Evolutionary conservation across 352 stramenopile genomes (phyloP), one percentile per base, ranked within the genome.

Genomic region (Phytophthora constricta): DNA sequence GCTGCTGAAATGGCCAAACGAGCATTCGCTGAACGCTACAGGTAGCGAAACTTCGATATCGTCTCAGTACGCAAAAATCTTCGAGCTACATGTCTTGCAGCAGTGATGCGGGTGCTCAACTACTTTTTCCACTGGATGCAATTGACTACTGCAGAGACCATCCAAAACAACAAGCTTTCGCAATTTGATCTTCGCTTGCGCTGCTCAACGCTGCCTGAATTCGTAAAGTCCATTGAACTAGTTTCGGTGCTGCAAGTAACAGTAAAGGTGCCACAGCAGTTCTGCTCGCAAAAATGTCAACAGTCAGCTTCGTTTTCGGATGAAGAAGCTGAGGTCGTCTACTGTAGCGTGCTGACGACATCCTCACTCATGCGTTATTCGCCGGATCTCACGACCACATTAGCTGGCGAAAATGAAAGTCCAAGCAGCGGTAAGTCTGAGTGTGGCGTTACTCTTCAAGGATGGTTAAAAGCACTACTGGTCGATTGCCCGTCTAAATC

Each of bases 21-120:
- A 63, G 17, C 25, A 27, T 23, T 43, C 23, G 16, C 19, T 50
- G 0, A 47, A 26, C 23, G 11, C 8, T 13, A 25, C 22, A 45
- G 14, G 9, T 17, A 26, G 13, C 17, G 14, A 23, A 53, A 42
- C 52, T 3, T 68, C 57, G 2, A 28, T 62, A 23, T 42, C 43
- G 9, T 63, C 51, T 22, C 26, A 77, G 22, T 89, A 87, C 34
- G 42, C 48, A 3, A 61, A 19, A 87, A 84, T 16, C 58, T 90
- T 25, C 47, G 46, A 4, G 65, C 69, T 2, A 89, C 80, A 3
- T 92, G 82, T 37, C 49, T 92, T 8, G 84, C 77, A 3, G 76
- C 76, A 0, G 60, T 91, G n/a, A 64, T 85, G 46, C 74, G 75
- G 22, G 74, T 76, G 2, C 66, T 85, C 10, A 53, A 68, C 33